Percentiles rank a stretch among this genome's conserved stretches.
These are phyloP conservation scores for Boletellus sp. DNA, from an alignment of 768 basidiomycete genomes.

Conservation along the genomic window DNA sequence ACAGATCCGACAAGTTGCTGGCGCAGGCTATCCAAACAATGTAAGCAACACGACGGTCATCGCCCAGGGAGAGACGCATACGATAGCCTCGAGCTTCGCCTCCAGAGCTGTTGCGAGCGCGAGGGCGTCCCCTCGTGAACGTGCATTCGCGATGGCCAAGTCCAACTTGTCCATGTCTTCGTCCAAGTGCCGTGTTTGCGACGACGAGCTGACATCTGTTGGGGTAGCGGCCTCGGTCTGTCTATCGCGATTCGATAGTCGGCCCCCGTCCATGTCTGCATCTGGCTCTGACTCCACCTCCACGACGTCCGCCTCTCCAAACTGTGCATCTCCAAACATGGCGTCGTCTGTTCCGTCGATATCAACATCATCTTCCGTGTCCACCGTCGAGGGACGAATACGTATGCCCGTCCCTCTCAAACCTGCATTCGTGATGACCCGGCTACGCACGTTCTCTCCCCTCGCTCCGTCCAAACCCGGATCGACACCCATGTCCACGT, in stretches of 20 bases:
- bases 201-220: neutral
- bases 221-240: constrained; percentile 34
- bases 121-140: constrained; percentile 44
- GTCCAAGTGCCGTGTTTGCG: neutral
- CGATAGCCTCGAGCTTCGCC: constrained; percentile 55
- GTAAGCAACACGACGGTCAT: constrained; percentile 30
- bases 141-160: constrained; percentile 46
- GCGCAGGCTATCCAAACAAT: constrained; percentile 13
- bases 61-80: constrained; percentile 35
- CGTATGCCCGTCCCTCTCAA: constrained; percentile 66
- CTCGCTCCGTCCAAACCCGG: constrained; percentile 37
- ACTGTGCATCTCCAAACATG: constrained; percentile 67
- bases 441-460: constrained; percentile 40
- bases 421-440: constrained; percentile 34
- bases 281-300: constrained; percentile 34
- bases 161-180: constrained; percentile 47
- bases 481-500: constrained; percentile 34
- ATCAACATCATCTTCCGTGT: constrained; percentile 78
- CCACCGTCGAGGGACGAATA: constrained; percentile 51
- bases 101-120: constrained; percentile 55
- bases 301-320: constrained; percentile 70
- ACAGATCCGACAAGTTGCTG: constrained; percentile 66
- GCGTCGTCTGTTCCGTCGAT: constrained; percentile 73
- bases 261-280: constrained; percentile 12
- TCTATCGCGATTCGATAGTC: constrained; percentile 22